Base-by-base conservation (phyloP, 345 rosid genomes). In the Brassica rapa region DNA sequence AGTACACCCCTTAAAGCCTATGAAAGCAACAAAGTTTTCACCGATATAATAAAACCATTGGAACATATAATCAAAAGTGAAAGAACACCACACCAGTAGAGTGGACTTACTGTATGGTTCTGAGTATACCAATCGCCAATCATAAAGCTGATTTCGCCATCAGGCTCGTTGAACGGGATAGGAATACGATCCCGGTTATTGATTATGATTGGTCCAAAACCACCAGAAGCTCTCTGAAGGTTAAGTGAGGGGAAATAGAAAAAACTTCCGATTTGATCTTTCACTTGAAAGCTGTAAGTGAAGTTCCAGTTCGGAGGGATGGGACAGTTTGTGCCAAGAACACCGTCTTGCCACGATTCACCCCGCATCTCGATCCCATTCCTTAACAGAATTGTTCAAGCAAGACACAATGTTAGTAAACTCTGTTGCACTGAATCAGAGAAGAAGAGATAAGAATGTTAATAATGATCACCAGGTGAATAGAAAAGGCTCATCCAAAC, bases 181-280 rank as follows among this genome's bases (percentile, higher is more conserved):
- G 87, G 59, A 51, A 95, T 80, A 57, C 82, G n/a, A 0, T 70
- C 62, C 59, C 96, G 37, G 39, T 93, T 93, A 71, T 88, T 91
- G 77, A 95, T 63, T 16, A 93, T 73, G 30, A 95, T 3, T 0
- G 97, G 85, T 79, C 99, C 99, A 73, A 93, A 93, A 55, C 99
- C 99, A 33, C 99, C 99, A 5, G 98, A 91, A 9, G 97, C 94
- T 82, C 96, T 85, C 77, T 93, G 99, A 51, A 93, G 82, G 76
- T 86, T 86, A 49, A 95, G 90, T 6, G 98, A 86, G 1, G 98
- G 98, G 72, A 53, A 88, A 81, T 95, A 95, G 86, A 86, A 93
- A 82, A 76, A 91, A 81, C 98, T 95, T 19, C 99, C 99, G 76
- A 95, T 89, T 87, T 95, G 92, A 86, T 95, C 99, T 85, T 95